Evolutionary conservation across 1,284 basidiomycete species (phyloP), one percentile per base, ranked within the genome.

Genomic region (Cutaneotrichosporon arboriforme): DNA sequence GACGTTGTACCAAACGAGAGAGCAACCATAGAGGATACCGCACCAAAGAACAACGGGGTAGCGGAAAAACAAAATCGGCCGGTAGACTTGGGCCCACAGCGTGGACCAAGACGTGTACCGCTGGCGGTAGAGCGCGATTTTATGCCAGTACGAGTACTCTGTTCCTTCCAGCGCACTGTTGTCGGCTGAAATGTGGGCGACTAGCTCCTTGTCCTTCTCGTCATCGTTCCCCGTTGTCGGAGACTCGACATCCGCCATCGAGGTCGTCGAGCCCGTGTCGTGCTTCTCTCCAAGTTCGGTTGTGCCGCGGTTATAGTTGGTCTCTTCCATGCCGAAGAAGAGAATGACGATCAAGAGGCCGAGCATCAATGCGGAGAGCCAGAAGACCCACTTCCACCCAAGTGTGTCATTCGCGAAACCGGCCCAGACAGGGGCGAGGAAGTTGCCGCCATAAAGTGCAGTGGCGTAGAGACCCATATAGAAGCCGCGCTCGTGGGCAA

Each of bases 1-100:
- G 1, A 62, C 60, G 39, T 63, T 63, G 54, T 55, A 63, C 61
- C 61, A 65, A 22, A 61, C 40, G 9, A 65, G 51, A 4, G 55
- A 41, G 8, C 49, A 43, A n/a, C 63, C 63, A 52, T 65, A 61
- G 2, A 57, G 42, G 14, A 65, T 23, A 3, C 61, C 61, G 13
- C 51, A 45, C 61, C 61, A 62, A 17, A 61, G 21, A 13, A 65
- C 43, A 35, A 60, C 57, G 4, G 60, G 60, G 46, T 58, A 59
- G 35, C 56, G 56, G 23, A 58, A 38, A 18, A 58, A 34, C 8
- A 61, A 39, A 43, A 63, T n/a, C 2, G 59, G 62, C 17, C 62
- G 47, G 47, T 57, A 61, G 39, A 59, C 50, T 57, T 56, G 48
- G 4, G 31, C 35, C 34, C 46, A 38, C 17, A 61, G 36, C 1